Conservation (phyloP, 2,329 filamentous ascomycete genomes). For the Alternaria sp. region DNA sequence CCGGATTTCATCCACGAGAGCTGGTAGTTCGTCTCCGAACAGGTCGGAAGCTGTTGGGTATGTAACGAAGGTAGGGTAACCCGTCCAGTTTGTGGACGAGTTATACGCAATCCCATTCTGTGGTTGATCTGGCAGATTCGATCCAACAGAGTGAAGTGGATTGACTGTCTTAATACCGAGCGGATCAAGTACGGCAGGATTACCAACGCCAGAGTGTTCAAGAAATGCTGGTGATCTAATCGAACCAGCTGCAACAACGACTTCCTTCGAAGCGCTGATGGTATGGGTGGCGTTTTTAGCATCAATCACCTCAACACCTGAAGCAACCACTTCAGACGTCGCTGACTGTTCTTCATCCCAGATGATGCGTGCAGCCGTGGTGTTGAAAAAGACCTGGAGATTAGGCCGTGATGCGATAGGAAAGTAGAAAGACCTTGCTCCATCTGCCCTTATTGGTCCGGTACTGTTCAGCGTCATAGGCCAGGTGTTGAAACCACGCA, state of each 20-base stretch:
- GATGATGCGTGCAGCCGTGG: constrained; percentile 52
- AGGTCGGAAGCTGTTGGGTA: constrained; percentile 49
- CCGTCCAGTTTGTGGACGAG: constrained; percentile 46
- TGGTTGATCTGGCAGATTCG: constrained; percentile 48
- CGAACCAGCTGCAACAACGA: constrained; percentile 49
- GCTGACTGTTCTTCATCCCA: constrained; percentile 36
- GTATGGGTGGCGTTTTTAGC: constrained; percentile 24
- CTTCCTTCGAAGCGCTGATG: constrained; percentile 36
- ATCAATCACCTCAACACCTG: constrained; percentile 37
- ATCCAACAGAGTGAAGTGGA: constrained; percentile 39
- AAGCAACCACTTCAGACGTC: constrained; percentile 21
- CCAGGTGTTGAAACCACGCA: constrained; percentile 56
- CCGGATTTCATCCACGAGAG: constrained; percentile 32
- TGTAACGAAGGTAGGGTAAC: constrained; percentile 49
- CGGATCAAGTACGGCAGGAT: constrained; percentile 34
- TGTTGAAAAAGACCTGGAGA: constrained; percentile 55
- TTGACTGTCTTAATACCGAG: constrained; percentile 32
- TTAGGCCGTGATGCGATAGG: constrained; percentile 53
- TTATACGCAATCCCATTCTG: constrained; percentile 36
- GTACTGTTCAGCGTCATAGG: constrained; percentile 54
- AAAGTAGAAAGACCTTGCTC: constrained; percentile 59
- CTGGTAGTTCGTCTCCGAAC: constrained; percentile 39
- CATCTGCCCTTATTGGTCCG: constrained; percentile 54
- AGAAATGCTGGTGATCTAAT: constrained; percentile 46
- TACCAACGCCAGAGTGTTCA: constrained; percentile 50